Base-by-base conservation (phyloP, 2,329 filamentous ascomycete genomes). In the Xylariaceae sp. region DNA sequence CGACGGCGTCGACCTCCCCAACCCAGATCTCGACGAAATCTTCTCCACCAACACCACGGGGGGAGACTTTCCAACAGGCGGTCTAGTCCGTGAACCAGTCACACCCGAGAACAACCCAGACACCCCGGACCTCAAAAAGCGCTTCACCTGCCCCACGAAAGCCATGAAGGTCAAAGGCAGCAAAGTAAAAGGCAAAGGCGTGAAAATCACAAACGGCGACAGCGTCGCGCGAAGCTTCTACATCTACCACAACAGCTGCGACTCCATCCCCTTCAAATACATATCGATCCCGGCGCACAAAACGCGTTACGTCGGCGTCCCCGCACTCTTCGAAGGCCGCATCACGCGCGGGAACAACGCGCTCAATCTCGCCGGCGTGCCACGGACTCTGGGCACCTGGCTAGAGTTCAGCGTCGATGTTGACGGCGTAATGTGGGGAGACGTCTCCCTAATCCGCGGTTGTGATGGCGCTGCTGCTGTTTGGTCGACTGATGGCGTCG, bases 191-290 rank as follows among this genome's bases (percentile, higher is more conserved):
- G 53, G 51, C 11, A 22, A 42, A 11, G 56, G 56, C n/a, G 14
- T 58, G 2, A 15, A 43, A n/a, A 15, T 58, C 17, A 40, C 45
- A 17, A 57, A 58, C 27, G 40, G 14, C 11, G 56, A 57, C 41
- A 47, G 6, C 30, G 10, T 40, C 14, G 10, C 44, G 17, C 55
- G 55, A 17, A 51, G 42, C 30, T 58, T 48, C 49, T 58, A 52
- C 42, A 43, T 57, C 27, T 58, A 57, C 40, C 44, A 44, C 9
- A 58, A 58, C 49, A 51, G 45, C 45, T 58, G 56, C 49, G 56
- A 57, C 49, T n/a, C 5, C 12, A 32, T 53, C 9, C 53, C 56
- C 7, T 38, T 44, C 27, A 52, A 53, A 17, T 50, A 57, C 36
- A 22, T 54, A 11, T 40, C 48, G 3, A 40, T 58, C 9, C n/a